These are phyloP conservation scores for Yarrowia hollandica DNA, from an alignment of 805 yeast species.

Conservation along the genomic window DNA sequence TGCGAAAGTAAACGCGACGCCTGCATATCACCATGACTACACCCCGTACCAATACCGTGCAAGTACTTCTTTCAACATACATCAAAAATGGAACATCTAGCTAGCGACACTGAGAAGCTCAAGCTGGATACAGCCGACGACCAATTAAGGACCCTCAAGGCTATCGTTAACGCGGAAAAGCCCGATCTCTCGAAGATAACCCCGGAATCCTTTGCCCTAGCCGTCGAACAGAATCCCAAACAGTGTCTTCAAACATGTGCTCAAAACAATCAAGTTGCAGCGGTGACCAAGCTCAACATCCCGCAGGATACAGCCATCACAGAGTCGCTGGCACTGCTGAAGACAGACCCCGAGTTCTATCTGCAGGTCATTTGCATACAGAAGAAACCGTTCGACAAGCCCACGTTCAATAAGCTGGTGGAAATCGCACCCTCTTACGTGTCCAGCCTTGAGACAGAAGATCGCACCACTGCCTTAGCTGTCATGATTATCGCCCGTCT, in stretches of 20 bases:
- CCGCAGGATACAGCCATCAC: neutral
- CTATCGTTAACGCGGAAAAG: conserved; percentile 1
- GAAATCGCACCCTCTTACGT: conserved; percentile 11
- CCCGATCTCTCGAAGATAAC: conserved; percentile 1
- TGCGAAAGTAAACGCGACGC: no score
- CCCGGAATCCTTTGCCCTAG: neutral
- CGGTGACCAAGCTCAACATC: neutral
- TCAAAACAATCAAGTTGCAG: neutral
- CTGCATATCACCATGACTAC: no score
- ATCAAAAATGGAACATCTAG: neutral
- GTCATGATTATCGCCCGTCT: conserved; percentile 19
- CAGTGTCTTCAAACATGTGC: conserved; percentile 4
- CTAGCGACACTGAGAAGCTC: neutral
- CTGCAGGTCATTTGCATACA: conserved; percentile 26
- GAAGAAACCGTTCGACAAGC: conserved; percentile 10
- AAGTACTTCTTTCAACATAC: neutral
- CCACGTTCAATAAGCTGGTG: conserved; percentile 11
- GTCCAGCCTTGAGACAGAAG: conserved; percentile 14
- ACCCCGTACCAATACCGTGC: no score
- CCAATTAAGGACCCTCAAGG: neutral
- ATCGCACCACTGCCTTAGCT: neutral
- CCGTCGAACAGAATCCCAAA: neutral
- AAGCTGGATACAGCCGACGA: neutral
- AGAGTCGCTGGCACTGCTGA: conserved; percentile 1
- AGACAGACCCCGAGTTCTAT: conserved; percentile 22